A percentile compares a stretch with the other conserved stretches of the same genome.
Conservation (phyloP, 2,329 filamentous ascomycete species). For the Ceratocystis albifundus region DNA sequence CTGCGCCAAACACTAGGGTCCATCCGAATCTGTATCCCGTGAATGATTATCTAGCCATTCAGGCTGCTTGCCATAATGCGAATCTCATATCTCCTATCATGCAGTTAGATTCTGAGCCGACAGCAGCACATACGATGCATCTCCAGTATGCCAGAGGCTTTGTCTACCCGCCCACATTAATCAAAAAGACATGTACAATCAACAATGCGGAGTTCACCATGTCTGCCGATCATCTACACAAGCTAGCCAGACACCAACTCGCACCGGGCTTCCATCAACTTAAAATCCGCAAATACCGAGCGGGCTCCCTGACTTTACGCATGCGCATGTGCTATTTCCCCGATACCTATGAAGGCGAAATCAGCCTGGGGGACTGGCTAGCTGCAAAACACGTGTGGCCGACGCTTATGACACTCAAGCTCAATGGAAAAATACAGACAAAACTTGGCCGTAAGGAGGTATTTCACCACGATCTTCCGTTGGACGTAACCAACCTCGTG, state of each 20-base stretch:
- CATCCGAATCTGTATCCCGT: background rate
- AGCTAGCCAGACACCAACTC: background rate
- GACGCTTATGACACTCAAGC: background rate
- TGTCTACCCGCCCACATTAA: slow-evolving; percentile 8
- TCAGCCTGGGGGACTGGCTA: slow-evolving; percentile 4
- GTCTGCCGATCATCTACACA: background rate
- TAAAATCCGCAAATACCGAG: slow-evolving; percentile 14
- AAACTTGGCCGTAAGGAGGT: slow-evolving; percentile 54
- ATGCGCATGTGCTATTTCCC: slow-evolving; percentile 17
- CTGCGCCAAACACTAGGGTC: background rate
- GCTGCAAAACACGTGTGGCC: slow-evolving; percentile 10
- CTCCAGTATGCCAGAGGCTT: slow-evolving; percentile 11
- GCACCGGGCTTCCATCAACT: background rate
- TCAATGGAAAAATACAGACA: background rate
- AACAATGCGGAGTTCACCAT: background rate
- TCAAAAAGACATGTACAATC: background rate
- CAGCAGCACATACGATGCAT: background rate
- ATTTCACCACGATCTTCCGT: slow-evolving; percentile 61
- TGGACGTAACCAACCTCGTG: slow-evolving; percentile 58
- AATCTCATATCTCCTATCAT: background rate
- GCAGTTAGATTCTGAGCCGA: background rate
- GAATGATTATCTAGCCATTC: background rate
- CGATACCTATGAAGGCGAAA: background rate
- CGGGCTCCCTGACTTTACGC: slow-evolving; percentile 4
- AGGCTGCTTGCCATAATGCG: background rate